phyloP scores from a whole-genome alignment of 176 grass and related monocot species.

The Poa annua region DNA sequence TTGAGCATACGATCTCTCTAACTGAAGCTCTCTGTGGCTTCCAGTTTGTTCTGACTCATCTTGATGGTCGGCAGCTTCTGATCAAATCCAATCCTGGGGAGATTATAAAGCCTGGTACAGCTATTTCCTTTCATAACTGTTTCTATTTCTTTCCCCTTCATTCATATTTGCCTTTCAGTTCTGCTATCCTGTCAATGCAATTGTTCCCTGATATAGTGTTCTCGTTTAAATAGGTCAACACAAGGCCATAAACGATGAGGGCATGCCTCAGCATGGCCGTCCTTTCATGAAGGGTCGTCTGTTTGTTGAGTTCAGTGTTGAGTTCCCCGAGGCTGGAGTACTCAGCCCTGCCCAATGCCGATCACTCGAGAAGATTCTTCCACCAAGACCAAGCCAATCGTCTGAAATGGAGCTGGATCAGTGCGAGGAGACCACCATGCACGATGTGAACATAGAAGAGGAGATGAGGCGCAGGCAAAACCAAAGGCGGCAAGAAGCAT shows the following conservation, averaged over 20 bases:
- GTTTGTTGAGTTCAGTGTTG: slow-evolving; percentile 81
- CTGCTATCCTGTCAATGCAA: not conserved
- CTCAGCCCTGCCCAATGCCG: slow-evolving; percentile 61
- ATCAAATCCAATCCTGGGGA: slow-evolving; percentile 93
- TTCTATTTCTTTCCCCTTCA: not conserved
- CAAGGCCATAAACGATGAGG: slow-evolving; percentile 93
- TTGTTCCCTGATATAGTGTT: not conserved
- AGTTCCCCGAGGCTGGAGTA: slow-evolving; percentile 67
- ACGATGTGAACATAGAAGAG: slow-evolving; percentile 90
- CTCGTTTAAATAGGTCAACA: slow-evolving; percentile 61
- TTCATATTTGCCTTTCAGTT: slow-evolving; percentile 22
- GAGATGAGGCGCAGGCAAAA: slow-evolving; percentile 83
- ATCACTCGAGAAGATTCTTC: slow-evolving; percentile 68
- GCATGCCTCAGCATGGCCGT: slow-evolving; percentile 86
- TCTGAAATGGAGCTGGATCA: slow-evolving; percentile 70
- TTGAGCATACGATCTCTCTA: slow-evolving; percentile 78
- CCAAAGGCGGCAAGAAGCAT: slow-evolving; percentile 69
- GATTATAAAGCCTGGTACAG: slow-evolving; percentile 83
- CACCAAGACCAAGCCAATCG: slow-evolving; percentile 48
- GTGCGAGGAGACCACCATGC: slow-evolving; percentile 82
- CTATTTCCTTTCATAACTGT: slow-evolving; percentile 13
- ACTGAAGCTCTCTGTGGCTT: slow-evolving; percentile 90
- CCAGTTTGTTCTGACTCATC: slow-evolving; percentile 91
- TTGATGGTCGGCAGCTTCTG: slow-evolving; percentile 83
- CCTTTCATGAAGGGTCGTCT: slow-evolving; percentile 93